Conservation (phyloP, 2,329 filamentous ascomycete species). For the Ophiobolus disseminans region DNA sequence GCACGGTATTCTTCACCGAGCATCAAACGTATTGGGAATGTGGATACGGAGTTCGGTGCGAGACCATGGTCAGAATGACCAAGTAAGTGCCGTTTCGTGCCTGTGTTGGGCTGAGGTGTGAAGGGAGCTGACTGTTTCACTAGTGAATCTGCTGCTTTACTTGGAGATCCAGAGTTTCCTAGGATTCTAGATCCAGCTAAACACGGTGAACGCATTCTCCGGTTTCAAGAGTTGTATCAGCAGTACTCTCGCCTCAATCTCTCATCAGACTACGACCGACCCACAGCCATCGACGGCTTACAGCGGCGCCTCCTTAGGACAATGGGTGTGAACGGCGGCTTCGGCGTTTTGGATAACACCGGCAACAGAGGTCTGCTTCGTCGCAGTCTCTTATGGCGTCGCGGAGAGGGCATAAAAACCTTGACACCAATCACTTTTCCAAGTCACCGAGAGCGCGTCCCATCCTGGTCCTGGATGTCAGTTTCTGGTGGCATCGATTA, state of each 20-base stretch:
- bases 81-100: not conserved
- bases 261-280: not conserved
- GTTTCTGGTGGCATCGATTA: conserved; percentile 26
- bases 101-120: not conserved
- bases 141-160: not conserved
- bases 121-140: not conserved
- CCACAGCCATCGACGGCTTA: not conserved
- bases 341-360: conserved; percentile 39
- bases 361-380: conserved; percentile 11
- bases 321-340: conserved; percentile 31
- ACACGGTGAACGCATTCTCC: not conserved
- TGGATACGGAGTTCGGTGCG: not conserved
- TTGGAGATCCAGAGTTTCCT: not conserved
- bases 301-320: conserved; percentile 37
- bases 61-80: not conserved
- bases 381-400: conserved; percentile 14
- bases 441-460: not conserved
- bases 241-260: not conserved
- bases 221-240: not conserved
- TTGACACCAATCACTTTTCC: conserved; percentile 10
- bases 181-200: not conserved
- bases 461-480: conserved; percentile 26
- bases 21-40: not conserved
- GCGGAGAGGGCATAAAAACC: not conserved
- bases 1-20: not conserved